Conservation (phyloP, 139 green algal species). For the Auxenochlorella pyrenoidosa region DNA sequence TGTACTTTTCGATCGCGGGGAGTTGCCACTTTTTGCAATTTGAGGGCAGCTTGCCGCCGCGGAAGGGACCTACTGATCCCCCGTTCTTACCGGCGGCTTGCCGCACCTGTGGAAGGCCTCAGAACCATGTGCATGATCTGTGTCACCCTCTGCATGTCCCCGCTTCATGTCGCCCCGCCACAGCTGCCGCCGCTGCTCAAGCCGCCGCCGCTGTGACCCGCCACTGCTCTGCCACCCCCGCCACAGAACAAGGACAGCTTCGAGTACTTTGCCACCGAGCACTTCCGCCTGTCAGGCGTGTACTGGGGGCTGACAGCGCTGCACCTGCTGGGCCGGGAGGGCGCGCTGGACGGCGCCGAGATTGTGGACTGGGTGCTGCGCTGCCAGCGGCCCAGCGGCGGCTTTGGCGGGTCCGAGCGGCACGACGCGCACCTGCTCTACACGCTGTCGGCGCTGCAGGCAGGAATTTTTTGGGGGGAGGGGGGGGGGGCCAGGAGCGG, state of each 20-base stretch:
- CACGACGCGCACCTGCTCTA: slow-evolving; percentile 98
- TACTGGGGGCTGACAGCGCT: slow-evolving; percentile 98
- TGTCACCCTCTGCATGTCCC: no score
- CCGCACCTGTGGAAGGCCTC: neutral
- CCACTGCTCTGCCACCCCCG: neutral
- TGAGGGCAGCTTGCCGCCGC: no score
- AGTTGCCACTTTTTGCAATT: no score
- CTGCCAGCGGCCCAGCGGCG: slow-evolving; percentile 75
- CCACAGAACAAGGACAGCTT: slow-evolving; percentile 63
- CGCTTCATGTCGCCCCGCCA: no score
- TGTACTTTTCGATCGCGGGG: neutral
- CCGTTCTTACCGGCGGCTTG: neutral
- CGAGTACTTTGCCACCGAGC: slow-evolving; percentile 90
- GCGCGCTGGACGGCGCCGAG: neutral
- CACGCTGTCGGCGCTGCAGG: slow-evolving; percentile 95
- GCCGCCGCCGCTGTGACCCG: neutral
- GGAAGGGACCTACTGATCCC: neutral
- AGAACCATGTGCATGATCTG: no score
- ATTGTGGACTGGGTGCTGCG: slow-evolving; percentile 74
- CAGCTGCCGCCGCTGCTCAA: neutral
- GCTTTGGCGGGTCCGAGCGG: slow-evolving; percentile 86
- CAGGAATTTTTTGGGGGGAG: no score
- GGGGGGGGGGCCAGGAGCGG: no score
- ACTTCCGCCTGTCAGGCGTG: slow-evolving; percentile 96
- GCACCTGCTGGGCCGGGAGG: slow-evolving; percentile 67